phyloP scores from a whole-genome alignment of 495 filamentous ascomycete genomes.

The Tricharina praecox region DNA sequence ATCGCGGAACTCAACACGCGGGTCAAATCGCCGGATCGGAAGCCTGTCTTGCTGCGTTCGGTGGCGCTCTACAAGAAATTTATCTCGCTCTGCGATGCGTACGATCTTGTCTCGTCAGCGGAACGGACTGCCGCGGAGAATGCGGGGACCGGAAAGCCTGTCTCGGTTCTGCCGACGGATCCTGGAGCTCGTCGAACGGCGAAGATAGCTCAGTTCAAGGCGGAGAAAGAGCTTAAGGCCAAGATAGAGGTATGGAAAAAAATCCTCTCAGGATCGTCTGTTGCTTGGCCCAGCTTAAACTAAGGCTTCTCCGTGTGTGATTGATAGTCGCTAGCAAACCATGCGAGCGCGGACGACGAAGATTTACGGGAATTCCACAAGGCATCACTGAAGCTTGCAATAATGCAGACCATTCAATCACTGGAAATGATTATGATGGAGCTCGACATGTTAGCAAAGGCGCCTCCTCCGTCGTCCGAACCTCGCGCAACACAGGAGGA shows the following conservation, averaged over 20 bases:
- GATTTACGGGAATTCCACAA: slow-evolving; percentile 61
- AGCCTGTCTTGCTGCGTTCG: slow-evolving; percentile 42
- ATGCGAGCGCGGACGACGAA: slow-evolving; percentile 48
- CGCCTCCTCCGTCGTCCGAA: slow-evolving; percentile 36
- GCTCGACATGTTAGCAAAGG: slow-evolving; percentile 58
- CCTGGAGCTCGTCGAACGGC: slow-evolving; percentile 53
- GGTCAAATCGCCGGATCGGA: slow-evolving; percentile 41
- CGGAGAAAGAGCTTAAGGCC: slow-evolving; percentile 71
- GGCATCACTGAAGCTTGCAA: slow-evolving; percentile 50
- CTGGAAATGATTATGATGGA: slow-evolving; percentile 75
- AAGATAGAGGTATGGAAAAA: slow-evolving; percentile 48
- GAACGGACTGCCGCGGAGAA: slow-evolving; percentile 53
- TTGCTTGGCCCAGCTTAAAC: neutral
- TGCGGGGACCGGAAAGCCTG: slow-evolving; percentile 3
- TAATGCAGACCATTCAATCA: slow-evolving; percentile 66
- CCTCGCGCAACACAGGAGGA: slow-evolving; percentile 19
- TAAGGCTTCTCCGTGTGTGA: neutral
- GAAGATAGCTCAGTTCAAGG: slow-evolving; percentile 72
- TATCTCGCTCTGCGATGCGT: slow-evolving; percentile 56
- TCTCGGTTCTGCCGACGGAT: slow-evolving; percentile 35
- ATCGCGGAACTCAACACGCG: slow-evolving; percentile 50
- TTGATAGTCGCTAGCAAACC: neutral
- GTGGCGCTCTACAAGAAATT: slow-evolving; percentile 58
- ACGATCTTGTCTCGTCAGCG: slow-evolving; percentile 47
- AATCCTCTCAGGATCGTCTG: neutral